Conservation (phyloP, 2,329 filamentous ascomycete species). For the Sclerotiophoma versabilis region DNA sequence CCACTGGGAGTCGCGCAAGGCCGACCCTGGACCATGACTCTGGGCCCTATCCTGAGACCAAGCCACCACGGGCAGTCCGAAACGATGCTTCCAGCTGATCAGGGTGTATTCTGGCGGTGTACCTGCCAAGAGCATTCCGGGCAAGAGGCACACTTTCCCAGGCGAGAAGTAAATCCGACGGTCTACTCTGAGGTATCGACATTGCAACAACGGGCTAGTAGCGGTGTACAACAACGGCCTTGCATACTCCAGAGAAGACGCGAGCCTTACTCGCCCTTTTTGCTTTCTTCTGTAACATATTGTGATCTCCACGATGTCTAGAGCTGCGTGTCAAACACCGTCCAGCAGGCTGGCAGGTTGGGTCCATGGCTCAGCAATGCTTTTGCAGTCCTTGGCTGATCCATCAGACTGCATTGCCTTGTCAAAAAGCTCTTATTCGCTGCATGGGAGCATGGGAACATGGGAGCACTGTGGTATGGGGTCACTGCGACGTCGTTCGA, state of each 20-base stretch:
- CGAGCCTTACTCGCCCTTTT: not conserved
- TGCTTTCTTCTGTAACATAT: not conserved
- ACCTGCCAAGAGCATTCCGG: conserved; percentile 11
- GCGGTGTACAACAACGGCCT: not conserved
- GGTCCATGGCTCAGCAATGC: not conserved
- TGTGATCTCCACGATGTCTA: not conserved
- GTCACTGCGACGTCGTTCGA: too few relatives aligned
- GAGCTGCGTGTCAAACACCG: not conserved
- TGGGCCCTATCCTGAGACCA: not conserved
- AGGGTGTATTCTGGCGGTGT: conserved; percentile 1
- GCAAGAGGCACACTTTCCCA: not conserved
- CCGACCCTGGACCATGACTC: not conserved
- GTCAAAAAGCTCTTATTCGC: not conserved
- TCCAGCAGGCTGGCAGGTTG: not conserved
- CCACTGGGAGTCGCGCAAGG: not conserved
- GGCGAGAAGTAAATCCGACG: not conserved
- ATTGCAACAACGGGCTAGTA: not conserved
- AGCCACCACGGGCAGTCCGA: not conserved
- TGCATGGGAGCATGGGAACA: not conserved
- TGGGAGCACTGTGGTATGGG: too few relatives aligned
- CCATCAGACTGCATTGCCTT: not conserved
- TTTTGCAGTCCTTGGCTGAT: not conserved
- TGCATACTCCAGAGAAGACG: conserved; percentile 4
- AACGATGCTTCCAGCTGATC: conserved; percentile 2
- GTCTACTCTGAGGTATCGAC: not conserved